Evolutionary conservation across 1,139 yeast genomes (phyloP).

Genomic region (Magnusiomyces fungicola): DNA sequence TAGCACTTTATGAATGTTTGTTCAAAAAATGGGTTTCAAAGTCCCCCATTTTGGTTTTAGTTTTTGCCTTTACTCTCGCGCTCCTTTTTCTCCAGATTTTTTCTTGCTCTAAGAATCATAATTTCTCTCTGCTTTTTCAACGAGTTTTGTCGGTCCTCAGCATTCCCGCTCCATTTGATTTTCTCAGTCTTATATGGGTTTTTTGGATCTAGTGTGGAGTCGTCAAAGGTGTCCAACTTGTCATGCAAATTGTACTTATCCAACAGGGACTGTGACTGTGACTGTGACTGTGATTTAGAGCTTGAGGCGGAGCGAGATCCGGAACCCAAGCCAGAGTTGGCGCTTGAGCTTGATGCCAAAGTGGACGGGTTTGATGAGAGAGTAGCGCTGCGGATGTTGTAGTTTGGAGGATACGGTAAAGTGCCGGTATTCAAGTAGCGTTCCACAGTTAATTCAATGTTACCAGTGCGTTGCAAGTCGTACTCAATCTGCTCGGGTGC

Average conservation of each 20-base stretch:
- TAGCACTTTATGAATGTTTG: too few species aligned
- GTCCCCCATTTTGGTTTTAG: not conserved
- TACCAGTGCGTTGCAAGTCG: constrained; percentile 57
- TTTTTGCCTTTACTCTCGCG: not conserved
- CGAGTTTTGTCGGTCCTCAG: not conserved
- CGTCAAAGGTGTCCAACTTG: not conserved
- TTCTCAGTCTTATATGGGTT: not conserved
- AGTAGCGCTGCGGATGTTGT: constrained; percentile 8
- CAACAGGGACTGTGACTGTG: too few species aligned
- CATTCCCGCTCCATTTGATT: constrained; percentile 1
- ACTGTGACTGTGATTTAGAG: too few species aligned
- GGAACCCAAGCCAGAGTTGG: too few species aligned
- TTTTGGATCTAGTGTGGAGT: not conserved
- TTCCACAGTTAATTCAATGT: constrained; percentile 74
- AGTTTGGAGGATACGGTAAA: constrained; percentile 60
- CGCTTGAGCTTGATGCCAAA: not conserved
- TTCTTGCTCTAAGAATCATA: constrained; percentile 3
- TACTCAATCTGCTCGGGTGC: constrained; percentile 57
- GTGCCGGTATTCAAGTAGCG: constrained; percentile 55
- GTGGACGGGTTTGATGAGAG: not conserved
- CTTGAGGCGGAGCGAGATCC: too few species aligned
- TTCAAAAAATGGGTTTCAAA: too few species aligned
- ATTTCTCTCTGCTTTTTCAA: constrained; percentile 2
- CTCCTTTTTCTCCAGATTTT: not conserved
- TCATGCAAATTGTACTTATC: not conserved